These are phyloP conservation scores for Solanum chmielewskii DNA, from an alignment of 257 asterid genomes.

Conservation along the genomic window DNA sequence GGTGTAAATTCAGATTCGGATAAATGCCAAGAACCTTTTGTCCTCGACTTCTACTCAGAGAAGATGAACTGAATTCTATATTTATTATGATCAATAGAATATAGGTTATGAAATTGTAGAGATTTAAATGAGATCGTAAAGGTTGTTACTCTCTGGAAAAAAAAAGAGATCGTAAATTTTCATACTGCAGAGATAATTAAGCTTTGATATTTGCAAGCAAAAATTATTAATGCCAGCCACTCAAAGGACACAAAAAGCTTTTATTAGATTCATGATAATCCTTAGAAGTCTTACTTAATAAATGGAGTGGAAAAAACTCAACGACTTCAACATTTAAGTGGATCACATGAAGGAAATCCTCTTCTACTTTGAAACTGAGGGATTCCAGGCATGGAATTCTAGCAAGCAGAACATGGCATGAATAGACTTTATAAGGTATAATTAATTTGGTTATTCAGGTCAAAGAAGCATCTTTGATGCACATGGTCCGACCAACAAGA, in stretches of 20 bases:
- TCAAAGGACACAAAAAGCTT: not conserved
- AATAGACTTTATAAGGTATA: slow-evolving; percentile 49
- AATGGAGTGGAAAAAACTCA: not conserved
- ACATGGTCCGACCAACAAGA: slow-evolving; percentile 64
- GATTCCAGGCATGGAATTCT: slow-evolving; percentile 31
- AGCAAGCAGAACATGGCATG: slow-evolving; percentile 42
- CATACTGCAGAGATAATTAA: not conserved
- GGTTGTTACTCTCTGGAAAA: not conserved
- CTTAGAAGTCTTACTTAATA: not conserved
- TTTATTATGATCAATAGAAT: not conserved
- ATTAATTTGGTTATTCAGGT: slow-evolving; percentile 91
- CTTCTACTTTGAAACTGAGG: slow-evolving; percentile 13
- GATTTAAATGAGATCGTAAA: not conserved
- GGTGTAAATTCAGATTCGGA: not conserved
- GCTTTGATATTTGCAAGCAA: not conserved
- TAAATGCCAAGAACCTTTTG: not conserved
- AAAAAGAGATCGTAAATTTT: not conserved
- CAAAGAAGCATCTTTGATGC: slow-evolving; percentile 64
- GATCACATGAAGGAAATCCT: slow-evolving; percentile 40
- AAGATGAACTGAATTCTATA: not conserved
- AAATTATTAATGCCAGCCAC: not conserved
- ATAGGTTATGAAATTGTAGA: not conserved
- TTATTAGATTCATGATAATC: not conserved
- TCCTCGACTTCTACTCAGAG: not conserved
- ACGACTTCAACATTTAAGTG: slow-evolving; percentile 17